phyloP scores from a whole-genome alignment of 2,329 filamentous ascomycete species.

The Penicillium sp. region DNA sequence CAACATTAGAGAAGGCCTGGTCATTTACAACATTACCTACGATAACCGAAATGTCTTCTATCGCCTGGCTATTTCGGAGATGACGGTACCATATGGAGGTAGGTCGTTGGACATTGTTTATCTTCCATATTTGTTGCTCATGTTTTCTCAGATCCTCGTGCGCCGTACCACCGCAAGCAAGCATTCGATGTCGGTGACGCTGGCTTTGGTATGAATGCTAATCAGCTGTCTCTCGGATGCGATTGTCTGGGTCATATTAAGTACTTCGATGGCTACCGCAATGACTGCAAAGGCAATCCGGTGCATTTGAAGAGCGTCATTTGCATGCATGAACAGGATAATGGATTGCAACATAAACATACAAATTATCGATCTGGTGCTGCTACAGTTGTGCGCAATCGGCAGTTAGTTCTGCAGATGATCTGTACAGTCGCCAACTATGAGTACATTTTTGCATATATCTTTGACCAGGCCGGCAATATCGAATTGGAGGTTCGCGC shows the following conservation, averaged over 20 bases:
- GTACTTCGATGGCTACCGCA: constrained; percentile 61
- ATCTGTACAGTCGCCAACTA: constrained; percentile 56
- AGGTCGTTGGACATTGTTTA: constrained; percentile 1
- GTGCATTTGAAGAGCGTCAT: constrained; percentile 64
- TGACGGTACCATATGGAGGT: constrained; percentile 55
- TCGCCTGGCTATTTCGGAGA: constrained; percentile 64
- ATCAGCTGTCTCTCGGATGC: constrained; percentile 68
- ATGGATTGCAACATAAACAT: constrained; percentile 69
- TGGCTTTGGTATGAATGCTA: constrained; percentile 65
- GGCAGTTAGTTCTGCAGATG: constrained; percentile 66
- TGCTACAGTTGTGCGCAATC: constrained; percentile 62
- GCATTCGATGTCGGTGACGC: constrained; percentile 70
- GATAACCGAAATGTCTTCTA: constrained; percentile 66
- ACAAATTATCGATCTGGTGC: constrained; percentile 68
- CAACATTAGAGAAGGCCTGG: constrained; percentile 65
- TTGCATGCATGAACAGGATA: constrained; percentile 70
- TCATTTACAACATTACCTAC: constrained; percentile 66
- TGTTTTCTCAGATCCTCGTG: constrained; percentile 61
- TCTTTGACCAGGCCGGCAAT: constrained; percentile 70
- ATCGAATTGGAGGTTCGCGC: constrained; percentile 67
- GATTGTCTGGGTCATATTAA: constrained; percentile 70
- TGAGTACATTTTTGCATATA: constrained; percentile 64
- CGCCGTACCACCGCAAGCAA: constrained; percentile 67
- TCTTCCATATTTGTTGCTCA: constrained; percentile 1
- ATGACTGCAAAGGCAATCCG: constrained; percentile 60